Evolutionary conservation across 768 basidiomycete genomes (phyloP).

Genomic region (Naganishia antarctica): DNA sequence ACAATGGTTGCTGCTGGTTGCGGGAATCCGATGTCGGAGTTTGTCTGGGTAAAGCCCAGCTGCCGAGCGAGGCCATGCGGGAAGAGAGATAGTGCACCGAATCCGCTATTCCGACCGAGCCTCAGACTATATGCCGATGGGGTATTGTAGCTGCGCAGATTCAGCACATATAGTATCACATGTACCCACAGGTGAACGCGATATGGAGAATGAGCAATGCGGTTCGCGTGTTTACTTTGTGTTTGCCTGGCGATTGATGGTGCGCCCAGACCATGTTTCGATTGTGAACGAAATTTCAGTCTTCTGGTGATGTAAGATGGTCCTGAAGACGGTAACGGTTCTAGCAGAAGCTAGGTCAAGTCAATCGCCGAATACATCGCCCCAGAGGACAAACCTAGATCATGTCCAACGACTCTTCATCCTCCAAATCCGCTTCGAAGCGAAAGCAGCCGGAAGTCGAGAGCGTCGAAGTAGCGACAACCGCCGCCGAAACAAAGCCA

Average conservation of each 20-base stretch:
- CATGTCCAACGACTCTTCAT: not conserved
- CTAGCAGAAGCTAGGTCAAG: not conserved
- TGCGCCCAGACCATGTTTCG: too few species aligned
- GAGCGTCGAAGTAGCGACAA: not conserved
- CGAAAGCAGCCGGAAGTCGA: conserved; percentile 17
- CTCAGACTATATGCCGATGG: too few species aligned
- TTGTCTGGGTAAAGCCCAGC: not conserved
- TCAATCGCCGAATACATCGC: too few species aligned
- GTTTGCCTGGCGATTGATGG: too few species aligned
- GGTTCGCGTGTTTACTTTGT: too few species aligned
- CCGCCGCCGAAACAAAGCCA: conserved; percentile 1
- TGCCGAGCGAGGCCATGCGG: not conserved
- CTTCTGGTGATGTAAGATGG: not conserved
- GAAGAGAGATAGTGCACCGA: too few species aligned
- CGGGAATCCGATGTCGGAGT: conserved; percentile 2
- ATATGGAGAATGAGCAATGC: too few species aligned
- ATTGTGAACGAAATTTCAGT: not conserved
- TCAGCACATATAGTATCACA: too few species aligned
- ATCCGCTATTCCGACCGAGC: too few species aligned
- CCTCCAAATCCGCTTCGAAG: not conserved
- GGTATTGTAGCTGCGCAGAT: too few species aligned
- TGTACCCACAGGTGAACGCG: too few species aligned
- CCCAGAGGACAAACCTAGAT: too few species aligned
- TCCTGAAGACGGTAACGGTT: not conserved
- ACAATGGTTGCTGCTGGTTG: conserved; percentile 1